Percentiles rank a stretch among this genome's conserved stretches.
phyloP scores from a whole-genome alignment of 441 rosid genomes.

The Bruguiera hainesii region DNA sequence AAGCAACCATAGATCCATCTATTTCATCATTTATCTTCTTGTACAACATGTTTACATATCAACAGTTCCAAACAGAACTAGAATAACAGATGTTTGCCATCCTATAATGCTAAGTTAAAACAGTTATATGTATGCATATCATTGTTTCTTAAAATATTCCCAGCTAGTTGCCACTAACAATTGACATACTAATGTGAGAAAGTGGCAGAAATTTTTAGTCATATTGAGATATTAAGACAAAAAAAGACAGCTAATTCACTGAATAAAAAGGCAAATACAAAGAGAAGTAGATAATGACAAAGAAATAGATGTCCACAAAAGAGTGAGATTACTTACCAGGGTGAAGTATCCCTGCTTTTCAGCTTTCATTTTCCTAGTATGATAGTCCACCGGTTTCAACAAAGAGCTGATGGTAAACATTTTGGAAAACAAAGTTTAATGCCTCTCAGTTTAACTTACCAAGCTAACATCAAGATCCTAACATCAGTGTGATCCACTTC shows the following conservation, averaged over 20 bases:
- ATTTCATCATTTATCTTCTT: too few relatives aligned
- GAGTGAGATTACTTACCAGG: conserved; percentile 44
- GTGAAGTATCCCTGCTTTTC: conserved; percentile 98
- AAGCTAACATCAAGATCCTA: conserved; percentile 95
- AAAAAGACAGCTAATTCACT: not conserved
- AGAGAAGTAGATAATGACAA: not conserved
- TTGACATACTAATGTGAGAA: too few relatives aligned
- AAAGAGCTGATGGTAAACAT: conserved; percentile 4
- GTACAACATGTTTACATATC: too few relatives aligned
- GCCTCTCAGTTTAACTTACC: conserved; percentile 45
- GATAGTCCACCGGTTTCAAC: conserved; percentile 13
- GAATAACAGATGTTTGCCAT: too few relatives aligned
- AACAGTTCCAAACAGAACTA: too few relatives aligned
- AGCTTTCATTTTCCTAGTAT: conserved; percentile 88
- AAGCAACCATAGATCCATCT: too few relatives aligned
- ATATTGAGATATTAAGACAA: not conserved
- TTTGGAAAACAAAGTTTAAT: not conserved
- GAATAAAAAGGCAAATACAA: not conserved
- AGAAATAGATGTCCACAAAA: not conserved
- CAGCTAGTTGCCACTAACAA: too few relatives aligned
- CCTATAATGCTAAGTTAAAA: too few relatives aligned
- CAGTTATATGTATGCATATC: too few relatives aligned
- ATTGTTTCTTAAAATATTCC: too few relatives aligned
- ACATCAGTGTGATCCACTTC: conserved; percentile 90
- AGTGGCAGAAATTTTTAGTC: too few relatives aligned